Evolutionary conservation across 2,329 filamentous ascomycete species (phyloP), one percentile per base, ranked within the genome.

Genomic region (Coniochaeta ligniaria): DNA sequence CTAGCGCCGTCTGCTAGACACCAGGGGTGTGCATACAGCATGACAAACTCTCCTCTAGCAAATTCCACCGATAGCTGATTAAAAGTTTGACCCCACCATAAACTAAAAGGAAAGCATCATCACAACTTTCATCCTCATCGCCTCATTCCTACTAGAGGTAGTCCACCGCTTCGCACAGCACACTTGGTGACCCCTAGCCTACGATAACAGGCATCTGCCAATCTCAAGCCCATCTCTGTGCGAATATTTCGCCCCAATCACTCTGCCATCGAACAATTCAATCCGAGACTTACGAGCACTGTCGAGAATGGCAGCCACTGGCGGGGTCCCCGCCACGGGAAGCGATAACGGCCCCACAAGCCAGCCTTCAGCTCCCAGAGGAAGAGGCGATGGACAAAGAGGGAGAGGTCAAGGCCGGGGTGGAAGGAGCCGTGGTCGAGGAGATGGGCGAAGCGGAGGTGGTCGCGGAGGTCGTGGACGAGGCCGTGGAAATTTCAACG

Each of bases 321-420:
- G 38, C 12, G 61, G 58, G 20, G 52, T 28, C 17, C 24, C 60
- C 11, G 36, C 58, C 20, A 55, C 41, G 24, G 55, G 54, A 28
- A 28, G 61, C 24, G 60, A 59, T 33, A 57, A 35, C 24, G 54
- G 54, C n/a, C 38, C 52, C 24, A n/a, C 36, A 38, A 38, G 45
- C 11, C n/a, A 47, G 8, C 22, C 36, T 20, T 62, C 67, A 52
- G 65, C 61, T 9, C 56, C 63, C 9, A 60, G 69, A 60, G 61
- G 66, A 35, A 68, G 70, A 54, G 66, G 70, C 31, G 73, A 74
- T 47, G 71, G 70, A 36, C 65, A 69, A 31, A 71, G 76, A 68
- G 76, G 75, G 26, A 72, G 78, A 57, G 75, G 76, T 59, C 74
- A 78, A 64, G 78, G 56, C 22, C 56, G 56, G 3, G 56, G 56